Evolutionary conservation across 106 monocot genomes (phyloP).

Genomic region (Platanthera zijinensis): DNA sequence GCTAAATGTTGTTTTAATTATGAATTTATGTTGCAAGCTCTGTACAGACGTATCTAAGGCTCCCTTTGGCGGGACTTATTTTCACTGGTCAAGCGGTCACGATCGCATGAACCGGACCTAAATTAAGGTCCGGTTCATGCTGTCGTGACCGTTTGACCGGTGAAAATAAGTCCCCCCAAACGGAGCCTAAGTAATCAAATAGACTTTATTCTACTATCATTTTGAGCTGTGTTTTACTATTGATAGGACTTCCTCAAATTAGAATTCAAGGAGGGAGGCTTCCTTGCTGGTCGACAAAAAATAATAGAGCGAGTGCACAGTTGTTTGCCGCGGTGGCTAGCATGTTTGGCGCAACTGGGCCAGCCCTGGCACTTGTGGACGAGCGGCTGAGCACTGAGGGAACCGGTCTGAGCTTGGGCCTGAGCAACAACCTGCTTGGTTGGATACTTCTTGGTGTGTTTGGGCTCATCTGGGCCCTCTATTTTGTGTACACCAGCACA

Average conservation of each 20-base stretch:
- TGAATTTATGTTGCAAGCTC: too few species aligned
- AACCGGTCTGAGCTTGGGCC: constrained; percentile 50
- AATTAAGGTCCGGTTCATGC: too few species aligned
- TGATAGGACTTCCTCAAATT: constrained; percentile 25
- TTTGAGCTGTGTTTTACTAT: not conserved
- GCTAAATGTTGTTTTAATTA: not conserved
- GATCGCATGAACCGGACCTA: too few species aligned
- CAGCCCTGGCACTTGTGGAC: constrained; percentile 54
- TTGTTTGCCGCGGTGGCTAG: constrained; percentile 17
- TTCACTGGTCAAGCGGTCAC: too few species aligned
- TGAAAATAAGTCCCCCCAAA: too few species aligned
- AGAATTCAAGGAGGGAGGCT: constrained; percentile 19
- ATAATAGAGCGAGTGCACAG: not conserved
- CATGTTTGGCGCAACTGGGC: constrained; percentile 24
- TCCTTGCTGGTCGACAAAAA: constrained; percentile 21
- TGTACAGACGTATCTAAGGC: too few species aligned
- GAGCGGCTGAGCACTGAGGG: constrained; percentile 72
- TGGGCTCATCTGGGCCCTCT: constrained; percentile 62
- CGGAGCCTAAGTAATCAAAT: too few species aligned
- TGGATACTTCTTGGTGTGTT: constrained; percentile 65
- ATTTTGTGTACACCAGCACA: constrained; percentile 42
- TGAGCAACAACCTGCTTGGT: constrained; percentile 61
- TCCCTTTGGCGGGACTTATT: too few species aligned
- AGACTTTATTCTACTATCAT: too few species aligned
- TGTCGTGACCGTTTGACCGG: too few species aligned